Evolutionary conservation across 2,329 filamentous ascomycete genomes (phyloP).

Genomic region (Coniochaeta sp.): DNA sequence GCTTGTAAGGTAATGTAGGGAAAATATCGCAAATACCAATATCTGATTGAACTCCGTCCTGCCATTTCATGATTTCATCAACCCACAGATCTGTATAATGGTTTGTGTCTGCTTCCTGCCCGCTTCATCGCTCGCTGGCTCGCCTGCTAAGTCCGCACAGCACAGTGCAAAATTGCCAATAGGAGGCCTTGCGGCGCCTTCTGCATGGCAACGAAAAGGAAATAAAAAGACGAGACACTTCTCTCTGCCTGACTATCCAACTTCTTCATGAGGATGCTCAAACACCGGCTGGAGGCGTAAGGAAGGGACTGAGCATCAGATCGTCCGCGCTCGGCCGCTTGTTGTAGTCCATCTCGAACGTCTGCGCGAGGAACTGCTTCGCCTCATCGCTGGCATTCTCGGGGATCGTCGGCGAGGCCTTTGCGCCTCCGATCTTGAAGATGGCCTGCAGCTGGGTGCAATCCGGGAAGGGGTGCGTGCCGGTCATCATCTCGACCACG

Average conservation of each 20-base stretch:
- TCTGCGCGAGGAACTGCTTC: constrained; percentile 73
- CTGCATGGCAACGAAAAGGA: background rate
- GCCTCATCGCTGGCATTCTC: constrained; percentile 81
- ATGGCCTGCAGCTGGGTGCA: constrained; percentile 96
- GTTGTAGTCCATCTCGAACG: constrained; percentile 94
- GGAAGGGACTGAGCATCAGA: constrained; percentile 74
- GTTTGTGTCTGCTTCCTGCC: background rate
- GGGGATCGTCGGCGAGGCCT: constrained; percentile 81
- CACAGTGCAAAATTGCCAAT: background rate
- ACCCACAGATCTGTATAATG: background rate
- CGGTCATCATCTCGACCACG: constrained; percentile 99
- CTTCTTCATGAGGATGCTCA: background rate
- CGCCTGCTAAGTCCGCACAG: background rate
- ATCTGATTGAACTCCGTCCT: background rate
- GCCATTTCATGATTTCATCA: background rate
- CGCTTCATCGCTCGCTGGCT: background rate
- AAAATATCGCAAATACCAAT: background rate
- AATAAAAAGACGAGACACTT: background rate
- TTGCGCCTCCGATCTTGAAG: constrained; percentile 91
- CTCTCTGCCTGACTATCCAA: background rate
- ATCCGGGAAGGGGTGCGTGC: constrained; percentile 91
- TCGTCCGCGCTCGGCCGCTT: constrained; percentile 88
- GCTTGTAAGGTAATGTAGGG: background rate
- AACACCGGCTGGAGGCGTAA: constrained; percentile 55
- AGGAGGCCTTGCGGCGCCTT: background rate